These are phyloP conservation scores for Thermochaetoides dissita DNA, from an alignment of 2,329 filamentous ascomycete species.

Conservation along the genomic window DNA sequence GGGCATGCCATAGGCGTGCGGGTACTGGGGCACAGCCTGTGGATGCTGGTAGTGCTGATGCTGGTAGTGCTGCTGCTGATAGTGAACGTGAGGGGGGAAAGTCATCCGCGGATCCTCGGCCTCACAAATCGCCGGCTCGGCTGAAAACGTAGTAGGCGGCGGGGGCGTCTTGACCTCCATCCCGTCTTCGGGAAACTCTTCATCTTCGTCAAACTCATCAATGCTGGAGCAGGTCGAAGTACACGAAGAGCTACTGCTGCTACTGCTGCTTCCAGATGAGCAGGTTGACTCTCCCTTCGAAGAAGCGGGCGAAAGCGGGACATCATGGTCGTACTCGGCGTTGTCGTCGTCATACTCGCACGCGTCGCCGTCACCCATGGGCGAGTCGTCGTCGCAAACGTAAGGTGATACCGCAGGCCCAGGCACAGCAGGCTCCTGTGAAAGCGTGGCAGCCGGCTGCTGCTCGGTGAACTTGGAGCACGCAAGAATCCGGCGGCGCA, in stretches of 20 bases:
- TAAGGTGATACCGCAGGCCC: conserved; percentile 22
- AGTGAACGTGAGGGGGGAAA: background rate
- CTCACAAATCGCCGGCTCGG: conserved; percentile 28
- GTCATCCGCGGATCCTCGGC: conserved; percentile 29
- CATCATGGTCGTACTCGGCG: background rate
- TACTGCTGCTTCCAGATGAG: conserved; percentile 34
- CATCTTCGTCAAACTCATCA: conserved; percentile 34
- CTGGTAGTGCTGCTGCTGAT: conserved; percentile 18
- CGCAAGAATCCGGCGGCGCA: conserved; percentile 60
- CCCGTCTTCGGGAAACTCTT: conserved; percentile 28
- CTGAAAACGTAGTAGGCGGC: conserved; percentile 13
- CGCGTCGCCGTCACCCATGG: conserved; percentile 24
- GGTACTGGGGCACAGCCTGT: conserved; percentile 35
- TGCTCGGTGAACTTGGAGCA: conserved; percentile 58
- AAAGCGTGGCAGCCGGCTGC: conserved; percentile 20
- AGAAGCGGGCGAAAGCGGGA: conserved; percentile 34
- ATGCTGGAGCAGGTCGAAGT: conserved; percentile 39
- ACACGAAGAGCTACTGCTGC: conserved; percentile 23
- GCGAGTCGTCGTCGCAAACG: conserved; percentile 32
- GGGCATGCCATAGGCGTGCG: conserved; percentile 11
- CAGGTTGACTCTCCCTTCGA: conserved; percentile 29
- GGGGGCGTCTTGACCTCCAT: conserved; percentile 27
- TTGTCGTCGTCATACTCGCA: conserved; percentile 24
- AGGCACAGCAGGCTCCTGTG: conserved; percentile 29
- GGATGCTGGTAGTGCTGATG: conserved; percentile 25